A percentile compares a stretch with the other conserved stretches of the same genome.
Conservation (phyloP, 306 rosid species). For the Lathyrus sativus region DNA sequence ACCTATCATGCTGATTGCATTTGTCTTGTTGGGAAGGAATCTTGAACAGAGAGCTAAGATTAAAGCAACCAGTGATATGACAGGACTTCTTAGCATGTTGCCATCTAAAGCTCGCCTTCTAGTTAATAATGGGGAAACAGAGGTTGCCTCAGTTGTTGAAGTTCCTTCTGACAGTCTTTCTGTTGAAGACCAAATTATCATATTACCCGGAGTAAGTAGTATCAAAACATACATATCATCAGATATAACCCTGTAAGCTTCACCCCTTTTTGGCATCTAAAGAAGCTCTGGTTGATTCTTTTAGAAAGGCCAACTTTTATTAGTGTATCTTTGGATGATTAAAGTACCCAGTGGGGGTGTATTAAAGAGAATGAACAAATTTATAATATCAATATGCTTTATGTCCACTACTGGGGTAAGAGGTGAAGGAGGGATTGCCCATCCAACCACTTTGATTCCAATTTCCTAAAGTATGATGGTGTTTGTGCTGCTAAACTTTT, state of each 20-base stretch:
- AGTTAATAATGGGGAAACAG: slow-evolving; percentile 54
- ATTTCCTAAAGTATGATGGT: slow-evolving; percentile 24
- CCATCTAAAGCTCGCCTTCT: slow-evolving; percentile 96
- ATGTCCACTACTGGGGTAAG: slow-evolving; percentile 23
- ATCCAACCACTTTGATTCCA: slow-evolving; percentile 21
- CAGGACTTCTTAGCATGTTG: slow-evolving; percentile 85
- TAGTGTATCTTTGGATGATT: slow-evolving; percentile 10
- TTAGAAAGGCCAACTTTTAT: background rate
- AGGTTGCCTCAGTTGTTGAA: slow-evolving; percentile 65
- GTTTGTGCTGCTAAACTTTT: slow-evolving; percentile 38
- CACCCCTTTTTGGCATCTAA: slow-evolving; percentile 11
- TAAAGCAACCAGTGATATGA: slow-evolving; percentile 97
- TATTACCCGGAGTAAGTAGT: slow-evolving; percentile 87
- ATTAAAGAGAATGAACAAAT: slow-evolving; percentile 7
- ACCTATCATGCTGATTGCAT: slow-evolving; percentile 97
- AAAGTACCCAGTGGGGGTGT: slow-evolving; percentile 19
- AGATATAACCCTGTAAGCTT: slow-evolving; percentile 19
- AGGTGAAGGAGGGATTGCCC: slow-evolving; percentile 16
- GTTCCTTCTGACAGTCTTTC: slow-evolving; percentile 87
- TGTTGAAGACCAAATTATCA: slow-evolving; percentile 80
- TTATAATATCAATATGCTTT: slow-evolving; percentile 4
- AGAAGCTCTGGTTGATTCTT: slow-evolving; percentile 25
- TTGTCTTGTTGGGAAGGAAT: slow-evolving; percentile 93
- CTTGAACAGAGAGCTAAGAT: slow-evolving; percentile 97
- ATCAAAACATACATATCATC: slow-evolving; percentile 32